phyloP scores from a whole-genome alignment of 108 stramenopile species.

The Cyclotella cryptica region DNA sequence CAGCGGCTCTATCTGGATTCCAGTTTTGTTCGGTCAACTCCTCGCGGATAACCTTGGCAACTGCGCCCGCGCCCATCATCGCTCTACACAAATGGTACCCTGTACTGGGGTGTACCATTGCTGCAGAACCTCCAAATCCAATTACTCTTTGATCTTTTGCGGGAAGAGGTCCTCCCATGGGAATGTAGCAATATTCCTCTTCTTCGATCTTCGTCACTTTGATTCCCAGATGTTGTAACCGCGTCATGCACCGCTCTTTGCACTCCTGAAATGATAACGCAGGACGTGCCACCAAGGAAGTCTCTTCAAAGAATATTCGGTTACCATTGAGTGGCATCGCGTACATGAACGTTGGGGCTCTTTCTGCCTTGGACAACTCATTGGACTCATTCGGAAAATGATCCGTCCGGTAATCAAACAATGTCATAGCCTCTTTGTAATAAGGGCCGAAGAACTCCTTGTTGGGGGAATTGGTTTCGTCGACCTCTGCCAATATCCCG shows the following conservation, averaged over 20 bases:
- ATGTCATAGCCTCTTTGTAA: conserved; percentile 93
- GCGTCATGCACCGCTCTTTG: conserved; percentile 84
- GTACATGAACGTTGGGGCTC: conserved; percentile 95
- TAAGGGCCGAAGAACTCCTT: conserved; percentile 81
- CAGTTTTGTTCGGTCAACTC: conserved; percentile 35
- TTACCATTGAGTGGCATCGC: conserved; percentile 93
- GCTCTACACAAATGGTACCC: conserved; percentile 89
- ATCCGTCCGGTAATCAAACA: conserved; percentile 97
- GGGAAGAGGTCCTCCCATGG: conserved; percentile 95
- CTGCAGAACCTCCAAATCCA: conserved; percentile 89
- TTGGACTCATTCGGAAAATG: conserved; percentile 65
- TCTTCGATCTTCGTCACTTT: conserved; percentile 84
- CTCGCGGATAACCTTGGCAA: conserved; percentile 76
- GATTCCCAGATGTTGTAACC: conserved; percentile 89
- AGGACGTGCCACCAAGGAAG: conserved; percentile 93
- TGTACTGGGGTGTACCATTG: conserved; percentile 95
- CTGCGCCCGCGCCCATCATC: conserved; percentile 76
- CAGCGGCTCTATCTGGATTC: conserved; percentile 83
- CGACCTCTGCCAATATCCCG: conserved; percentile 81
- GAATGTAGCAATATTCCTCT: conserved; percentile 96
- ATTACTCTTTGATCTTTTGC: conserved; percentile 88
- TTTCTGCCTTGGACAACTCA: conserved; percentile 51
- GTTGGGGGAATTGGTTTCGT: conserved; percentile 63
- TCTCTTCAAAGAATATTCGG: conserved; percentile 92
- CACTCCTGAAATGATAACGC: conserved; percentile 91